Conservation (phyloP, 176 grass and related monocot genomes). For the Poa pratensis region DNA sequence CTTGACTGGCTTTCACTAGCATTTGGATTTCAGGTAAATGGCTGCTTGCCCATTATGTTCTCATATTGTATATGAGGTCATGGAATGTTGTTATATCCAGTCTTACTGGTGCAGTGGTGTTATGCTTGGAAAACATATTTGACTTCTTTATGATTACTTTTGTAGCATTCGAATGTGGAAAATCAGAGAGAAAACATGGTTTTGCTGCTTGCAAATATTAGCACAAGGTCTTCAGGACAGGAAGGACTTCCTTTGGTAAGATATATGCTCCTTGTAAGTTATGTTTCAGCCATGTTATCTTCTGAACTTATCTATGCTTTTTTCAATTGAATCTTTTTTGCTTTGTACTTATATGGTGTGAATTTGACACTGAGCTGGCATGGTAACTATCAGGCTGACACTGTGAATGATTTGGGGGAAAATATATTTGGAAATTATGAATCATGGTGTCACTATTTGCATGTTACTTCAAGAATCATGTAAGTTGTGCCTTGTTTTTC, state of each 20-base stretch:
- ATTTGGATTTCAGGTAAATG: slow-evolving; percentile 75
- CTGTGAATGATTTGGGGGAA: slow-evolving; percentile 46
- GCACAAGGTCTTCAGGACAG: slow-evolving; percentile 38
- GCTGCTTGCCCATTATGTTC: slow-evolving; percentile 17
- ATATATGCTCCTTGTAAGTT: slow-evolving; percentile 30
- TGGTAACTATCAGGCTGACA: slow-evolving; percentile 46
- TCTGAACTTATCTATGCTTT: not conserved
- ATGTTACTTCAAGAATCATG: slow-evolving; percentile 50
- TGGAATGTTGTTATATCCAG: not conserved
- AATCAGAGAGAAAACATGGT: slow-evolving; percentile 84
- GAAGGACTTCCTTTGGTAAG: slow-evolving; percentile 55
- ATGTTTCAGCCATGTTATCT: not conserved
- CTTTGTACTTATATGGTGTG: slow-evolving; percentile 9
- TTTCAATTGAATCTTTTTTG: slow-evolving; percentile 11
- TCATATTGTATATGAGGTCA: slow-evolving; percentile 2
- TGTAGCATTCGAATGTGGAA: slow-evolving; percentile 71
- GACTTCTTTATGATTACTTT: slow-evolving; percentile 27
- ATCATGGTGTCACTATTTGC: slow-evolving; percentile 75
- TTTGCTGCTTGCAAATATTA: slow-evolving; percentile 74
- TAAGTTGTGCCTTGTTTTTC: slow-evolving; percentile 35
- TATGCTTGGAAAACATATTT: slow-evolving; percentile 29
- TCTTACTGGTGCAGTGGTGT: slow-evolving; percentile 25
- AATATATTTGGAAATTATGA: slow-evolving; percentile 69
- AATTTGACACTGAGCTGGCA: slow-evolving; percentile 24
- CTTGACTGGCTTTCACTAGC: slow-evolving; percentile 74